phyloP scores from a whole-genome alignment of 2,329 filamentous ascomycete species.

The Penicillium sp. region DNA sequence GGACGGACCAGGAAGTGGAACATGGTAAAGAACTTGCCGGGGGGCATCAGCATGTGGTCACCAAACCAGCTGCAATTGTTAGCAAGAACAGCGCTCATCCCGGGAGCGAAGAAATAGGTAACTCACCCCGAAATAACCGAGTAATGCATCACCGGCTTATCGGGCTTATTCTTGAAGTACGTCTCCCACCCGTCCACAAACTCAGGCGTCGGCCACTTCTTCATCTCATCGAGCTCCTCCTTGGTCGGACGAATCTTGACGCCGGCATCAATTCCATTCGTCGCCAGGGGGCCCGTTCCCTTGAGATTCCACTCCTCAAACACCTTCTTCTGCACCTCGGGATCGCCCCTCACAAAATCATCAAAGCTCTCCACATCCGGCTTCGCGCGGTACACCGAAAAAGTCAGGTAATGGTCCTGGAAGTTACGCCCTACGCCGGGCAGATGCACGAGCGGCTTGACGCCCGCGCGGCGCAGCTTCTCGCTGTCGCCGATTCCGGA shows the following conservation, averaged over 20 bases:
- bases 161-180: conserved; percentile 83
- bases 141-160: conserved; percentile 89
- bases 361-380: conserved; percentile 79
- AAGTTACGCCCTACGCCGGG: conserved; percentile 77
- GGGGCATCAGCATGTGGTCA: conserved; percentile 65
- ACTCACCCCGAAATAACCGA: conserved; percentile 69
- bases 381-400: conserved; percentile 73
- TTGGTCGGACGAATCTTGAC: conserved; percentile 76
- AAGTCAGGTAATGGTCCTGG: conserved; percentile 77
- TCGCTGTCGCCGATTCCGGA: conserved; percentile 75
- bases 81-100: background rate
- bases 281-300: conserved; percentile 76
- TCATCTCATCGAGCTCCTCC: conserved; percentile 70
- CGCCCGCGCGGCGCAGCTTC: conserved; percentile 71
- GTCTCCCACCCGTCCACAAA: conserved; percentile 74
- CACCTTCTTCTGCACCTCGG: conserved; percentile 72
- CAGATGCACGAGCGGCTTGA: conserved; percentile 71
- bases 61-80: conserved; percentile 44
- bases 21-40: conserved; percentile 82
- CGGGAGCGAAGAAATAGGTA: background rate
- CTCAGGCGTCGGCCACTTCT: conserved; percentile 73
- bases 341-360: conserved; percentile 76
- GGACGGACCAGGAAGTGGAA: conserved; percentile 69
- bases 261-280: conserved; percentile 79
- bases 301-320: conserved; percentile 80